Percentiles rank a stretch among this genome's conserved stretches.
These are phyloP conservation scores for Morella rubra DNA, from an alignment of 306 rosid species.

Conservation along the genomic window DNA sequence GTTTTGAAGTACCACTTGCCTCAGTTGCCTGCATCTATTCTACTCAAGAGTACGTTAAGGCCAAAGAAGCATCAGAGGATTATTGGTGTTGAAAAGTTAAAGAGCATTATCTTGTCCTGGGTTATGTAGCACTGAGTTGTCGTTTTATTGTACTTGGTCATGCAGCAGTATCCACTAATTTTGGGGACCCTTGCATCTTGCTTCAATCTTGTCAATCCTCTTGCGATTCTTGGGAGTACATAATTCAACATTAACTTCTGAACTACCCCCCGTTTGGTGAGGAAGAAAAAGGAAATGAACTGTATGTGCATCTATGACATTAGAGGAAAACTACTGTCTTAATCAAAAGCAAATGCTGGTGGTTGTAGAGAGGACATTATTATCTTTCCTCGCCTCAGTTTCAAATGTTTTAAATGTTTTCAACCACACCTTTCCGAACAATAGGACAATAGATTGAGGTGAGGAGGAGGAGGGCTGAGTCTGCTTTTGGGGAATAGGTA, in stretches of 20 bases:
- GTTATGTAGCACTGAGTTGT: neutral
- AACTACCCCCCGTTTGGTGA: neutral
- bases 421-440: neutral
- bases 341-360: too few species aligned
- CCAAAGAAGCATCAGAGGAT: too few species aligned
- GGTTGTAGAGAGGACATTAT: neutral
- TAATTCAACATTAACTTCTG: neutral
- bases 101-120: too few species aligned
- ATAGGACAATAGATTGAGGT: neutral
- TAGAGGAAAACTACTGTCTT: too few species aligned
- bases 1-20: neutral
- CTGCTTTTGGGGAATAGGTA: neutral
- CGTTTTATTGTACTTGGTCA: neutral
- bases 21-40: too few species aligned
- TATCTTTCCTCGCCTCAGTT: neutral
- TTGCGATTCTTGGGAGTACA: neutral
- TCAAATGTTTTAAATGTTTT: too few species aligned
- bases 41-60: too few species aligned
- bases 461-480: neutral
- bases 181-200: neutral
- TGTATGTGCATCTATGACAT: too few species aligned
- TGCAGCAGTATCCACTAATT: neutral
- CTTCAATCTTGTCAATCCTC: neutral
- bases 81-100: too few species aligned
- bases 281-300: too few species aligned